Evolutionary conservation across 208 protist genomes (phyloP).

Genomic region (Leishmania aethiopica): DNA sequence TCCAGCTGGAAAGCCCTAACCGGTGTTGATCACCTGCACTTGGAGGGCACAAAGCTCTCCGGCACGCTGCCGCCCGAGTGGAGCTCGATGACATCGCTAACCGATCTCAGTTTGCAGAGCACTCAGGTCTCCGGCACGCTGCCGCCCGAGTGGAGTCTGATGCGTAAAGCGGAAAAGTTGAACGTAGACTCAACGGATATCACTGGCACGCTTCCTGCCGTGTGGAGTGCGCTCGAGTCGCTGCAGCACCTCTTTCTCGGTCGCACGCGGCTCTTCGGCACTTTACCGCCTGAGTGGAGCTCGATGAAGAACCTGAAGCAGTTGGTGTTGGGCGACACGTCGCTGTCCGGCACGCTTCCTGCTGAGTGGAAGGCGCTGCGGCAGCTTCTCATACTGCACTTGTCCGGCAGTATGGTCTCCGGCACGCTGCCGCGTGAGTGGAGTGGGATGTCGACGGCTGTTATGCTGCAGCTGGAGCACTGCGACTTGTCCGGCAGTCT

Average conservation of each 20-base stretch:
- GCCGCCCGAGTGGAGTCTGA: constrained; percentile 10
- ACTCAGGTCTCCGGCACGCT: background rate
- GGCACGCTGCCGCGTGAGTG: background rate
- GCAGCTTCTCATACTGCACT: background rate
- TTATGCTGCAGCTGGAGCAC: too few relatives aligned
- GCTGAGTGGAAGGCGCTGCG: background rate
- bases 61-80: too few relatives aligned
- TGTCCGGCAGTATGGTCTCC: background rate
- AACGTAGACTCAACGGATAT: too few relatives aligned
- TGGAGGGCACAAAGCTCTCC: background rate
- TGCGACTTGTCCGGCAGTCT: too few relatives aligned
- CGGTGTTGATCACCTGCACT: background rate
- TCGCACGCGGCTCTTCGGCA: too few relatives aligned
- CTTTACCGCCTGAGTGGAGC: too few relatives aligned
- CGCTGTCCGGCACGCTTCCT: background rate
- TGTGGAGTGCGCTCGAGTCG: too few relatives aligned
- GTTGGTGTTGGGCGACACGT: rapidly evolving
- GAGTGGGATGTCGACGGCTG: background rate
- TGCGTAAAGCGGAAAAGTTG: too few relatives aligned
- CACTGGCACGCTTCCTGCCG: too few relatives aligned
- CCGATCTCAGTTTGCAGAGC: too few relatives aligned
- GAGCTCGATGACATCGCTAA: too few relatives aligned
- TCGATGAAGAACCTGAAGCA: background rate
- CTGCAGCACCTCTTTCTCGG: too few relatives aligned
- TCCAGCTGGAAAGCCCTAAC: background rate